A percentile compares a stretch with the other conserved stretches of the same genome.
These are phyloP conservation scores for Tritrichomonas foetus DNA, from an alignment of 208 protist species.

Conservation along the genomic window DNA sequence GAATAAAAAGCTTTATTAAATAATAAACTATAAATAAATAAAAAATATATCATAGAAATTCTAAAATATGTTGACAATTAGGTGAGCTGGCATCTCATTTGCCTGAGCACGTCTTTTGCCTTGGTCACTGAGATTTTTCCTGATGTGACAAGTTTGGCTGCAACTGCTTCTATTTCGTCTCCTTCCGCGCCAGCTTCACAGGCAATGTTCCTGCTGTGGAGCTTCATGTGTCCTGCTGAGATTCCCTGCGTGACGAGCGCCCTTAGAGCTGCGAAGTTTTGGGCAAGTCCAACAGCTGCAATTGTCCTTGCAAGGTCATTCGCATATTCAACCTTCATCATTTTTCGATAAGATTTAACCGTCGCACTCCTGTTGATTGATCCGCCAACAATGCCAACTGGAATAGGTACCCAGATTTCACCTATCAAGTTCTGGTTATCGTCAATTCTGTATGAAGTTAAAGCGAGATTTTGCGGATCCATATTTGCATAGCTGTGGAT, in stretches of 20 bases:
- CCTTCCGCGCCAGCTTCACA: background rate
- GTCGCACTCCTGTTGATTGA: background rate
- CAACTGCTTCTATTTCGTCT: background rate
- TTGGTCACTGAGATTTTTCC: background rate
- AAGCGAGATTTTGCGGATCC: background rate
- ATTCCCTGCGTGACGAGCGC: slow-evolving; percentile 60
- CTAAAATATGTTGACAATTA: too few relatives aligned
- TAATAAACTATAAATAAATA: too few relatives aligned
- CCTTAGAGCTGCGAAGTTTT: slow-evolving; percentile 60
- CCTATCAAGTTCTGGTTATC: background rate
- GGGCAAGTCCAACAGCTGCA: background rate
- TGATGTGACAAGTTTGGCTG: background rate
- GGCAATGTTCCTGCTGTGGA: slow-evolving; percentile 58
- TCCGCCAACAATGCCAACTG: slow-evolving; percentile 18
- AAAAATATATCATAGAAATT: too few relatives aligned
- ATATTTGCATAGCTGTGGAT: background rate
- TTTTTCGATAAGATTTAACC: background rate
- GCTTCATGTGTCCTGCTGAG: slow-evolving; percentile 58
- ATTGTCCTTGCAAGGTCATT: background rate
- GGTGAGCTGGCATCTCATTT: too few relatives aligned
- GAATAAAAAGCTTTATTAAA: too few relatives aligned
- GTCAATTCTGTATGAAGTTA: background rate
- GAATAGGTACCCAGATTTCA: background rate
- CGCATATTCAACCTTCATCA: background rate
- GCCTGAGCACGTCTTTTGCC: background rate